Conservation (phyloP, 208 protist genomes). For the Vickermania ingenoplastis region DNA sequence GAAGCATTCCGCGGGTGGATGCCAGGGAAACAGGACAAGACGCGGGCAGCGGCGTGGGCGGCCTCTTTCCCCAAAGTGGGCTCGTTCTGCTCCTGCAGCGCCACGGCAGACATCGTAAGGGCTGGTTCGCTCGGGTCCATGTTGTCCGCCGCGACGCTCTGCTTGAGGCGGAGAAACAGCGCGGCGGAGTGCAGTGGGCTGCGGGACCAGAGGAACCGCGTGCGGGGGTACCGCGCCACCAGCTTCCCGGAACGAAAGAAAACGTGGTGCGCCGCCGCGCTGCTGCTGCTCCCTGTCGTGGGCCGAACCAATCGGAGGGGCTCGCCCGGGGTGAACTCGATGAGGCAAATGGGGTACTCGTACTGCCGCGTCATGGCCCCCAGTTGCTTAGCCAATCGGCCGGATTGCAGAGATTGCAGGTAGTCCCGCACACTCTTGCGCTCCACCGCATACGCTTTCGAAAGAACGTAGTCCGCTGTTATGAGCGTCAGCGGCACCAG, state of each 20-base stretch:
- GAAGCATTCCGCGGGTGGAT: constrained; percentile 45
- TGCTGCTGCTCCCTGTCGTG: neutral
- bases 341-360: constrained; percentile 48
- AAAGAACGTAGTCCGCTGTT: constrained; percentile 82
- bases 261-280: constrained; percentile 10
- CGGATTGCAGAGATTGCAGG: constrained; percentile 45
- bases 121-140: constrained; percentile 46
- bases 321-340: constrained; percentile 57
- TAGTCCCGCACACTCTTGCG: constrained; percentile 76
- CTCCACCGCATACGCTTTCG: constrained; percentile 64
- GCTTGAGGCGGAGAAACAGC: constrained; percentile 63
- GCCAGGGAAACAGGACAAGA: constrained; percentile 69
- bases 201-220: constrained; percentile 61
- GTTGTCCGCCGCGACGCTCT: constrained; percentile 33
- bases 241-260: constrained; percentile 49
- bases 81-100: constrained; percentile 13
- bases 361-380: constrained; percentile 49
- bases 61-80: constrained; percentile 22
- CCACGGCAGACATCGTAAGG: constrained; percentile 33
- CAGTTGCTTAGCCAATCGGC: constrained; percentile 67
- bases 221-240: constrained; percentile 49
- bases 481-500: constrained; percentile 71
- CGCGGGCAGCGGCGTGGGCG: constrained; percentile 51
- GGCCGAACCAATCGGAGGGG: constrained; percentile 45
- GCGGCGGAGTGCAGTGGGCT: constrained; percentile 58